phyloP scores from a whole-genome alignment of 352 stramenopile species.

The Hyaloperonospora brassicae region DNA sequence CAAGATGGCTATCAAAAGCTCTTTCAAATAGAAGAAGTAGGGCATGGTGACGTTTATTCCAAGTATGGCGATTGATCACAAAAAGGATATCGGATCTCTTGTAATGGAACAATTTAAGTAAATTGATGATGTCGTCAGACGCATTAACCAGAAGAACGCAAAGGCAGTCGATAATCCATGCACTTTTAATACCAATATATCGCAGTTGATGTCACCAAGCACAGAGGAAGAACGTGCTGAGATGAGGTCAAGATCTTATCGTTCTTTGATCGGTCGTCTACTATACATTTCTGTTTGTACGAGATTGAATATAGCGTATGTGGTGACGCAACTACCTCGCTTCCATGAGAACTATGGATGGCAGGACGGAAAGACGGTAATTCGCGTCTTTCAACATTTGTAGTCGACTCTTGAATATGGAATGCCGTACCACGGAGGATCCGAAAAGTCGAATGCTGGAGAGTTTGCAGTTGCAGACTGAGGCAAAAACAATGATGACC shows the following conservation, averaged over 20 bases:
- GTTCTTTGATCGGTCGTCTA: background rate
- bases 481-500: too few species aligned
- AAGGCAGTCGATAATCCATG: background rate
- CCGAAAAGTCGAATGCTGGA: too few species aligned
- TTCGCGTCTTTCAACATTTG: background rate
- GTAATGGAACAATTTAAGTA: constrained; percentile 3
- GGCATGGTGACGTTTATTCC: background rate
- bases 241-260: background rate
- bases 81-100: background rate
- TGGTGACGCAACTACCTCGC: background rate
- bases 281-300: too few species aligned
- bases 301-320: background rate
- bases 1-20: background rate
- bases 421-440: background rate
- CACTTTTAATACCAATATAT: background rate
- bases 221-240: background rate
- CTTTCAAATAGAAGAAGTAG: background rate
- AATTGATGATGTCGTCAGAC: constrained; percentile 1
- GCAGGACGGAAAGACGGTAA: background rate
- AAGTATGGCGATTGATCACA: background rate
- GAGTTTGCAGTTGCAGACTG: too few species aligned
- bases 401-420: background rate
- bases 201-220: background rate
- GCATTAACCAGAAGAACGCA: background rate
- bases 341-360: background rate